Percentiles rank a stretch among this genome's conserved stretches.
These are phyloP conservation scores for Neopestalotiopsis sp. DNA, from an alignment of 2,329 filamentous ascomycete species.

Conservation along the genomic window DNA sequence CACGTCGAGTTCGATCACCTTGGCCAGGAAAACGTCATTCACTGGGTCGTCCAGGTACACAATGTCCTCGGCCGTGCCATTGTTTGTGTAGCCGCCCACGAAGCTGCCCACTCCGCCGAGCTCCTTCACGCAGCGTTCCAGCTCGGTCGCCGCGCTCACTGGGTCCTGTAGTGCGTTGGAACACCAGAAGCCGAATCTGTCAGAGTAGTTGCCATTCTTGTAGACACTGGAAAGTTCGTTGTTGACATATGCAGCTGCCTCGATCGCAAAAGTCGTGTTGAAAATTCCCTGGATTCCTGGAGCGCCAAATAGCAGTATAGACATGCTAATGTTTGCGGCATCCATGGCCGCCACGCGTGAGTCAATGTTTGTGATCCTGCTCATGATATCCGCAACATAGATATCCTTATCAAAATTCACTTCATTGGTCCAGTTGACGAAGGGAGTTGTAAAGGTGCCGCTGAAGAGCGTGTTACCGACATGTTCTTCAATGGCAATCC, in stretches of 20 bases:
- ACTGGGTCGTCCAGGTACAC: conserved; percentile 71
- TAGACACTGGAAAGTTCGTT: conserved; percentile 49
- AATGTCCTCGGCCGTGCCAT: conserved; percentile 61
- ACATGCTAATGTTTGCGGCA: neutral
- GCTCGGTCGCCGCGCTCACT: conserved; percentile 52
- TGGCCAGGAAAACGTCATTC: conserved; percentile 56
- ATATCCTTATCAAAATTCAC: neutral
- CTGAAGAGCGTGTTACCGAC: conserved; percentile 2
- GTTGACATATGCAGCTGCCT: conserved; percentile 46
- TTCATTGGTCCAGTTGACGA: conserved; percentile 3
- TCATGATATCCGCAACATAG: conserved; percentile 4
- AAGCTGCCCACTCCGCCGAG: conserved; percentile 66
- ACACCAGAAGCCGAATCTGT: conserved; percentile 4
- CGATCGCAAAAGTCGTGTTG: conserved; percentile 36
- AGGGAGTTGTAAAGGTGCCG: neutral
- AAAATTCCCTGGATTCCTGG: conserved; percentile 53
- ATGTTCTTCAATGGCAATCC: conserved; percentile 64
- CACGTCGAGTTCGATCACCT: conserved; percentile 63
- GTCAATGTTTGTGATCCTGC: neutral
- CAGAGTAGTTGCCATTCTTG: conserved; percentile 38
- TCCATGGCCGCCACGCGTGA: neutral
- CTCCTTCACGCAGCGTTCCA: conserved; percentile 58
- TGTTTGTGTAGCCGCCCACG: conserved; percentile 66
- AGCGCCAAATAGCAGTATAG: conserved; percentile 51
- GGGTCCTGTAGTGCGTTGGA: conserved; percentile 56